Base-by-base conservation (phyloP, 768 basidiomycete genomes). In the Butyriboletus loyo region DNA sequence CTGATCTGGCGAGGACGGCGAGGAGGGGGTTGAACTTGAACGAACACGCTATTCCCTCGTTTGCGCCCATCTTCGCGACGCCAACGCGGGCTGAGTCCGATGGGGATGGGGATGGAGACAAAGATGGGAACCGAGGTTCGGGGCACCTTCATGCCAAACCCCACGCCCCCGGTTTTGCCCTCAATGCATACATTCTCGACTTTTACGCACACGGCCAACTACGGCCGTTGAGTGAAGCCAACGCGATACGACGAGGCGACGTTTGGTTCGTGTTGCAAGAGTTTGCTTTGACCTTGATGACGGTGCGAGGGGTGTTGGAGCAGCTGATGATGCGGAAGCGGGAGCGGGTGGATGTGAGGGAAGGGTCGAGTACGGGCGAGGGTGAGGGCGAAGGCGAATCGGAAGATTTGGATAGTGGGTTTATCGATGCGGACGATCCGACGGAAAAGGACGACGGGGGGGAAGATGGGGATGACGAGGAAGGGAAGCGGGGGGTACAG, bases 151-250 rank as follows among this genome's bases (percentile, higher is more conserved):
- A 15, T 1, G 6, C 35, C 22, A 54, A 50, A 9, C 3, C 15
- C 9, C 38, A n/a, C 24, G 9, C 28, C 7, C 27, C n/a, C 15
- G 9, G 34, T 6, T 67, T 68, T 39, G 69, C 68, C 9, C 72
- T 86, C 40, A 87, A 88, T 53, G 86, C 83, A 0, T 86, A 86
- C 59, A 64, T 88, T 15, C 69, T 80, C 40, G 87, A 89, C 60
- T 89, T 87, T 67, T 87, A 79, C 61, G 76, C 64, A 1, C 87
- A 89, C 52, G 87, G 86, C 0, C 83, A 84, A 60, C 68, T 72
- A 7, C 61, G 66, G 2, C 71, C 80, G 2, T 64, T 87, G 31
- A 72, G 70, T 11, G 55, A 56, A 0, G 81, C 82, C 5, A 86
- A 87, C 46, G 81, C 75, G 2, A 82, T 86, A 38, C 69, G 84